Conservation (phyloP, 1,284 basidiomycete species). For the Ganoderma sinense region DNA sequence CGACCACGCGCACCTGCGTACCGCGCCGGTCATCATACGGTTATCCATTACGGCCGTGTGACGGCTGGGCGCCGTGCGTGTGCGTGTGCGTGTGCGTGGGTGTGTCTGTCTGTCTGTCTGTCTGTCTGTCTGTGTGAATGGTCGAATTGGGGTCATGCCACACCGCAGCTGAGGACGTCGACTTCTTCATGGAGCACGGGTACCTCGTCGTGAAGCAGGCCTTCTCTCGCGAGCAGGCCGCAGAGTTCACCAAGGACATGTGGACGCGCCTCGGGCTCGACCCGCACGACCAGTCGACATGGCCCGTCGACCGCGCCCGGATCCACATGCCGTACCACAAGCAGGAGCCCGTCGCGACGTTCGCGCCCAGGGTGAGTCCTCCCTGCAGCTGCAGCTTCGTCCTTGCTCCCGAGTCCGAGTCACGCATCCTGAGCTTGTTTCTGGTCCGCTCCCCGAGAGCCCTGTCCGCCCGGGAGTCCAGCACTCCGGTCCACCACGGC, state of each 20-base stretch:
- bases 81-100: no score
- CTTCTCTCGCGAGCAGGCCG: constrained; percentile 58
- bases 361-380: constrained; percentile 58
- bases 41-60: background rate
- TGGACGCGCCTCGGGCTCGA: constrained; percentile 62
- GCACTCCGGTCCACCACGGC: background rate
- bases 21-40: background rate
- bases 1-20: background rate
- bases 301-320: constrained; percentile 52
- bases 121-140: no score
- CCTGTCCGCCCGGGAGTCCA: background rate
- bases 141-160: background rate
- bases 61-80: background rate
- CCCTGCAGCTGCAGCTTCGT: background rate
- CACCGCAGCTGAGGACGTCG: constrained; percentile 50
- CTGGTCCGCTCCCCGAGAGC: background rate
- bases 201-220: constrained; percentile 62
- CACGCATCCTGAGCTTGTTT: background rate
- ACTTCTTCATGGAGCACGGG: constrained; percentile 63
- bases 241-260: constrained; percentile 55
- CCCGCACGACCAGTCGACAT: constrained; percentile 59
- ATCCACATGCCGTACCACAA: constrained; percentile 63
- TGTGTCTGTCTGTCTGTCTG: no score
- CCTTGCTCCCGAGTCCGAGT: background rate
- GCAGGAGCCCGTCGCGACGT: constrained; percentile 52